Percentiles rank a stretch among this genome's conserved stretches.
Conservation (phyloP, 176 grass and related monocot species). For the Carex littledalei region DNA sequence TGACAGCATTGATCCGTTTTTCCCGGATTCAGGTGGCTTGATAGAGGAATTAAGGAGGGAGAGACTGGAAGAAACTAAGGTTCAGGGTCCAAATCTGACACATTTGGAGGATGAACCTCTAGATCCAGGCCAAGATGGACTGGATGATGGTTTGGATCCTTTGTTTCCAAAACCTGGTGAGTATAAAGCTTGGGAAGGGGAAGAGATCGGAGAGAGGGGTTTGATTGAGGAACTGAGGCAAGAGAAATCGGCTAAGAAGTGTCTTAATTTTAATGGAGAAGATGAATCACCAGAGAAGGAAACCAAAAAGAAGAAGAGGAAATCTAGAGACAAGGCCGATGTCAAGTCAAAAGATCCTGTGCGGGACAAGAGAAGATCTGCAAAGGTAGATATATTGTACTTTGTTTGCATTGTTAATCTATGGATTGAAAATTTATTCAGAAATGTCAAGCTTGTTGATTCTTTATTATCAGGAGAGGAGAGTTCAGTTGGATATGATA, state of each 20-base stretch:
- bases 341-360: conserved; percentile 39
- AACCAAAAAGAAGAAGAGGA: conserved; percentile 59
- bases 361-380: conserved; percentile 43
- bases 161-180: conserved; percentile 25
- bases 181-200: conserved; percentile 23
- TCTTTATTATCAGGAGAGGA: conserved; percentile 58
- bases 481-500: conserved; percentile 41
- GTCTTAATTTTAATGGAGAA: conserved; percentile 48
- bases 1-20: conserved; percentile 49
- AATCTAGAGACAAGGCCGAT: not conserved
- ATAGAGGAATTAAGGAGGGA: conserved; percentile 29
- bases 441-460: conserved; percentile 19
- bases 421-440: not conserved
- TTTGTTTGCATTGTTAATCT: not conserved
- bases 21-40: conserved; percentile 22
- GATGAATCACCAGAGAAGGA: conserved; percentile 38
- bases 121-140: not conserved
- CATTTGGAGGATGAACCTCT: not conserved
- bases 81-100: not conserved
- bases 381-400: conserved; percentile 38
- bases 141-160: conserved; percentile 24
- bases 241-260: conserved; percentile 69
- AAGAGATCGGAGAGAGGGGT: conserved; percentile 30
- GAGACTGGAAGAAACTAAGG: conserved; percentile 3
- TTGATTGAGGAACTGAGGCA: conserved; percentile 55